A percentile compares a stretch with the other conserved stretches of the same genome.
phyloP scores from a whole-genome alignment of 164 flowering plant genomes.

The Vitis labrusca region DNA sequence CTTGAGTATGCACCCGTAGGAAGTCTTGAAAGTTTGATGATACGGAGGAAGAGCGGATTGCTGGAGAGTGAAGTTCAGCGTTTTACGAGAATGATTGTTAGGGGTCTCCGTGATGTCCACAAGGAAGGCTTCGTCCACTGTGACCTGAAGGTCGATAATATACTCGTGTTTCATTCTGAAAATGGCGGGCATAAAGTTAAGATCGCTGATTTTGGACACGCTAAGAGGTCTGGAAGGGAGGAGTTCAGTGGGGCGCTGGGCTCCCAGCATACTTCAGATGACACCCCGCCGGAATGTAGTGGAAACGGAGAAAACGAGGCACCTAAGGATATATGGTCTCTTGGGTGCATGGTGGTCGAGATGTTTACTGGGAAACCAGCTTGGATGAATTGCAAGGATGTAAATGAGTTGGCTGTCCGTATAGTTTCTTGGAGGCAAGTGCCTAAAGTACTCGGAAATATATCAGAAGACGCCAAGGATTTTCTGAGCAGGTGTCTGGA shows the following conservation, averaged over 20 bases:
- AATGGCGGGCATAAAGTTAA: background rate
- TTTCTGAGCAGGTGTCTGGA: conserved; percentile 63
- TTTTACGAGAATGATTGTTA: background rate
- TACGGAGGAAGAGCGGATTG: background rate
- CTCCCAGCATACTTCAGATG: background rate
- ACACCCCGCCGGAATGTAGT: conserved; percentile 1
- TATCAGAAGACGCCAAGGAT: conserved; percentile 60
- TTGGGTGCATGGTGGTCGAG: conserved; percentile 2
- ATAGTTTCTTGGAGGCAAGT: no score
- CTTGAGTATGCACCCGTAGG: conserved; percentile 5
- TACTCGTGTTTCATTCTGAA: background rate
- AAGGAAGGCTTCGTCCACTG: background rate
- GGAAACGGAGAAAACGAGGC: background rate
- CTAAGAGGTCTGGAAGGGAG: background rate
- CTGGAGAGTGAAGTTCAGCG: background rate
- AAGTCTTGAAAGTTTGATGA: background rate
- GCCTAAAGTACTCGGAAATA: no score
- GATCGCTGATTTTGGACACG: conserved; percentile 6
- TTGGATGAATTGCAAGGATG: background rate
- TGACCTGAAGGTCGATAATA: background rate
- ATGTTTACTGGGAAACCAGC: conserved; percentile 1
- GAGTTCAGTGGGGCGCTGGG: background rate
- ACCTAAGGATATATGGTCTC: background rate
- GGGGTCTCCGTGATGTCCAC: background rate
- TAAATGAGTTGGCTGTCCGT: no score